These are phyloP conservation scores for Saccharum spontaneum DNA, from an alignment of 176 grass and related monocot species.

Conservation along the genomic window DNA sequence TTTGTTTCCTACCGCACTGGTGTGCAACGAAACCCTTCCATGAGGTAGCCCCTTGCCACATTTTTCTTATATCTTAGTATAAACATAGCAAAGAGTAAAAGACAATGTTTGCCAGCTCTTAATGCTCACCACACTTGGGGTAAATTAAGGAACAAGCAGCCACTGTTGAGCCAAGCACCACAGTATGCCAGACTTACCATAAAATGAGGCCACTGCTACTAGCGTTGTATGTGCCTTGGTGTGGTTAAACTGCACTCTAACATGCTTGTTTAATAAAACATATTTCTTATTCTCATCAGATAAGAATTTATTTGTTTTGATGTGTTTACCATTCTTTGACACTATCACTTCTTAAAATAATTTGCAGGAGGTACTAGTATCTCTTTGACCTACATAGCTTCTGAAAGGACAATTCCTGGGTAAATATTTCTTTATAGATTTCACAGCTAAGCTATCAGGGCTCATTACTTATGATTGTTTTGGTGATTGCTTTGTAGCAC, in stretches of 20 bases:
- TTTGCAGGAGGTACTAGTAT: slow-evolving; percentile 80
- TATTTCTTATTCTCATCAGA: not conserved
- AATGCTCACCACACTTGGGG: not conserved
- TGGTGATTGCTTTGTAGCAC: slow-evolving; percentile 48
- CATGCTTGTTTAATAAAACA: not conserved
- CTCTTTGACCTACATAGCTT: slow-evolving; percentile 89
- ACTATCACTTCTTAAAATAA: slow-evolving; percentile 4
- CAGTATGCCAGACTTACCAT: not conserved
- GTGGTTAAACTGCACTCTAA: not conserved
- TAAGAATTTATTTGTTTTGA: not conserved
- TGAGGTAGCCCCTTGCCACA: not conserved
- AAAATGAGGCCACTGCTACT: not conserved
- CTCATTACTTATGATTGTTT: slow-evolving; percentile 12
- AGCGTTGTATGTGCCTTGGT: not conserved
- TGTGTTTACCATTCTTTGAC: not conserved
- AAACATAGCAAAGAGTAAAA: not conserved
- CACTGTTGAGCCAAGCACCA: not conserved
- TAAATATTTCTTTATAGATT: slow-evolving; percentile 39
- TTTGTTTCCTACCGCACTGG: not conserved
- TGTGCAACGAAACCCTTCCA: not conserved
- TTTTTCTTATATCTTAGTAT: no score
- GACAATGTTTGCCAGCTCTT: not conserved
- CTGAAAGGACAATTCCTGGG: slow-evolving; percentile 91
- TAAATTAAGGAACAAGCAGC: not conserved
- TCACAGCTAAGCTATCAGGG: not conserved